These are phyloP conservation scores for Kewa caespitosa DNA, from an alignment of 179 eudicot species.

Conservation along the genomic window DNA sequence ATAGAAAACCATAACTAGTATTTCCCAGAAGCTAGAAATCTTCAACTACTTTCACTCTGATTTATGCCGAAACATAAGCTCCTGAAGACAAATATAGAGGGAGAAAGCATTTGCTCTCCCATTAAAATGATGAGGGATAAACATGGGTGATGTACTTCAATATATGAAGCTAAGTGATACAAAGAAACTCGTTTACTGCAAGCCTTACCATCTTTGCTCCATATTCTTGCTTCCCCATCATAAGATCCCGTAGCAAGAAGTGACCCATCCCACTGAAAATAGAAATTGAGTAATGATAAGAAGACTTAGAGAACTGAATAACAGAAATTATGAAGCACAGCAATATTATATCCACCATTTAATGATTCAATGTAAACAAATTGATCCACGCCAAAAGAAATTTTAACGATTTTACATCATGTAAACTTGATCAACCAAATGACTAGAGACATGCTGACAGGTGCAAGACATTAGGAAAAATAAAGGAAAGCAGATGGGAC, in stretches of 20 bases:
- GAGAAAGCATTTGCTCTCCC: too few species aligned
- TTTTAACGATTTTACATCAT: too few species aligned
- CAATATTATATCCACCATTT: too few species aligned
- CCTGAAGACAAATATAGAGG: background rate
- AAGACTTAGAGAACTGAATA: background rate
- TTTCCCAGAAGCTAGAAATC: background rate
- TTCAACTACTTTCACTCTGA: background rate
- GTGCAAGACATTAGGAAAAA: background rate
- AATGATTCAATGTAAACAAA: too few species aligned
- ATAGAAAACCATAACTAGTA: background rate
- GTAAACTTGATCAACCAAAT: background rate
- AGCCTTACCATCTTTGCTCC: slow-evolving; percentile 68
- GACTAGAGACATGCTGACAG: background rate
- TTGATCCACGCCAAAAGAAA: background rate
- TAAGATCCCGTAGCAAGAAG: slow-evolving; percentile 76
- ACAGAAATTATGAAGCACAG: background rate
- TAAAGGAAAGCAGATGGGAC: too few species aligned
- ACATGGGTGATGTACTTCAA: too few species aligned
- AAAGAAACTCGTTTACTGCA: too few species aligned
- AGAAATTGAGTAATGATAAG: background rate
- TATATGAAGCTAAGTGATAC: too few species aligned
- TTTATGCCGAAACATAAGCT: background rate
- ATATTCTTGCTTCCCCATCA: slow-evolving; percentile 80
- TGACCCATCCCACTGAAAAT: slow-evolving; percentile 58
- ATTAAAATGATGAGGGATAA: too few species aligned